phyloP scores from a whole-genome alignment of 495 filamentous ascomycete species.

The Talaromyces adpressus region DNA sequence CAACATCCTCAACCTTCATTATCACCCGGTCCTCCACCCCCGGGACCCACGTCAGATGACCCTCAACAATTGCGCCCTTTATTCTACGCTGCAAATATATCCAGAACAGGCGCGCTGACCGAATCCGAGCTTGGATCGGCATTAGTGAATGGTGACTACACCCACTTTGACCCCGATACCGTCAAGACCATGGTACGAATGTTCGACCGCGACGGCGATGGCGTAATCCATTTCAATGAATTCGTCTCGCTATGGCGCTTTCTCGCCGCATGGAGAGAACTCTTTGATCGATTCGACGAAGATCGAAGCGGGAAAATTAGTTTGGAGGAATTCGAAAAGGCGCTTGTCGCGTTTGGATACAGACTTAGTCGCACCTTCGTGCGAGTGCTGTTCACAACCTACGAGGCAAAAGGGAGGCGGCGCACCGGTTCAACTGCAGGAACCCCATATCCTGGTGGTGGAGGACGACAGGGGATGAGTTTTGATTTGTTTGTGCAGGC shows the following conservation, averaged over 20 bases:
- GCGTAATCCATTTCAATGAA: conserved; percentile 89
- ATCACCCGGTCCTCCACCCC: conserved; percentile 53
- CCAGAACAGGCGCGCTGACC: conserved; percentile 71
- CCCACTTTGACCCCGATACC: conserved; percentile 90
- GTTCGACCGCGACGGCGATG: conserved; percentile 85
- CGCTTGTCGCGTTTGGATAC: conserved; percentile 91
- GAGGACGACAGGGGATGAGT: conserved; percentile 61
- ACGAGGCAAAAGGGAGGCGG: conserved; percentile 42
- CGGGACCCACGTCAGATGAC: conserved; percentile 57
- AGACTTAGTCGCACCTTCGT: conserved; percentile 79
- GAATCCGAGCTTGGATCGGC: conserved; percentile 86
- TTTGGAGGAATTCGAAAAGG: conserved; percentile 80
- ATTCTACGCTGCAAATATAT: conserved; percentile 86
- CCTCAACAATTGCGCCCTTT: conserved; percentile 63
- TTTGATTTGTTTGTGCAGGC: conserved; percentile 98
- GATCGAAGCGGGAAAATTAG: conserved; percentile 83
- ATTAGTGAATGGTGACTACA: conserved; percentile 94
- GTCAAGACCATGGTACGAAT: conserved; percentile 98
- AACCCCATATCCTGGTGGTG: conserved; percentile 9
- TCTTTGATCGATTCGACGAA: conserved; percentile 93
- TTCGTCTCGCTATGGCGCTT: conserved; percentile 94
- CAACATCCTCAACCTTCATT: conserved; percentile 40
- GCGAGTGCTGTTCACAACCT: conserved; percentile 66
- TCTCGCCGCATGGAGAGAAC: conserved; percentile 82
- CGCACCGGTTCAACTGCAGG: conserved; percentile 19